A percentile compares a stretch with the other conserved stretches of the same genome.
These are phyloP conservation scores for Lepraria neglecta DNA, from an alignment of 495 filamentous ascomycete species.

Conservation along the genomic window DNA sequence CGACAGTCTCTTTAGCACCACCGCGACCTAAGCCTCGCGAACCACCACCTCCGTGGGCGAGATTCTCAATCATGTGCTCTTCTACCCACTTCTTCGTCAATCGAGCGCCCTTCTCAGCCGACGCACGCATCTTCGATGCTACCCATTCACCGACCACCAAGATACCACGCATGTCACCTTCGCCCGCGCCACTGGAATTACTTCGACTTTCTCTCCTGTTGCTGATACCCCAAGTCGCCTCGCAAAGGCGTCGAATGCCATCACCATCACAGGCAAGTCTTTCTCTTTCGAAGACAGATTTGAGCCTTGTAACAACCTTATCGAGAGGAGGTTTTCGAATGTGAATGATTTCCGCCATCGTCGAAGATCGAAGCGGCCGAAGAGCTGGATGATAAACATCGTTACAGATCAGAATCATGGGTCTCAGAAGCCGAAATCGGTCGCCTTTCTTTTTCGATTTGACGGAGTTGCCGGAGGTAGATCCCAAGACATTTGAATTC, in stretches of 20 bases:
- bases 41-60: conserved; percentile 67
- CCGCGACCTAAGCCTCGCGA: conserved; percentile 73
- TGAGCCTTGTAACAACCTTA: conserved; percentile 75
- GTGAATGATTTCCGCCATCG: conserved; percentile 83
- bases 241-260: conserved; percentile 81
- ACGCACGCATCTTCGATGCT: conserved; percentile 66
- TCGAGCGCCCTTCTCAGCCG: conserved; percentile 32
- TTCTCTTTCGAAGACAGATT: conserved; percentile 76
- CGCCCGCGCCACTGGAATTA: conserved; percentile 52
- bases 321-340: conserved; percentile 82
- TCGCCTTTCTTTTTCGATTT: conserved; percentile 65
- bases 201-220: conserved; percentile 53
- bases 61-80: conserved; percentile 60
- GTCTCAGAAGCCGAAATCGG: conserved; percentile 75
- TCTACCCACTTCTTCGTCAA: conserved; percentile 83
- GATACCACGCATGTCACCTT: conserved; percentile 86
- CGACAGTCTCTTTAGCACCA: conserved; percentile 73
- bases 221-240: conserved; percentile 84
- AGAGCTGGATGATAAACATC: conserved; percentile 93
- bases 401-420: conserved; percentile 91
- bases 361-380: conserved; percentile 71
- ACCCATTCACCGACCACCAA: conserved; percentile 96
- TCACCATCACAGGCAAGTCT: conserved; percentile 79
- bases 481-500: conserved; percentile 49
- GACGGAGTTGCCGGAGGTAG: conserved; percentile 31